Base-by-base conservation (phyloP, 1,139 yeast genomes). In the Nematodospora anomalae region DNA sequence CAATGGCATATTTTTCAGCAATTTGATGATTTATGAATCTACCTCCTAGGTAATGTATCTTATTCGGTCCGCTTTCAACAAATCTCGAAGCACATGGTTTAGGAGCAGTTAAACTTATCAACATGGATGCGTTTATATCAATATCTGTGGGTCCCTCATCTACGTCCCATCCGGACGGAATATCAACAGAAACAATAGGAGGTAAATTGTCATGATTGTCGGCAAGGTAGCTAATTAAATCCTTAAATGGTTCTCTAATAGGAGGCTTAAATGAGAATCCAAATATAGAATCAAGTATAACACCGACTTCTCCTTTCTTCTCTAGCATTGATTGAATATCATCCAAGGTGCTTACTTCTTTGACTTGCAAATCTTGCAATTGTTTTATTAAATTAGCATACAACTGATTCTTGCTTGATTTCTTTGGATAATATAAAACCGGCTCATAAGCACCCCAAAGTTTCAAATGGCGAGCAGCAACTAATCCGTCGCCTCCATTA, bases 161-260 rank as follows among this genome's bases (percentile, higher is more conserved):
- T 4, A 92, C 97, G 55, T 89, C 94, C 98, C 98, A 92, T 0
- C 97, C 96, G 0, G 95, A 84, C 0, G 98, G 98, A 28, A 90
- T 80, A 55, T 92, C 98, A 1, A 92, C 86, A 0, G 95, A 79
- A 0, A 87, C 77, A 3, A 90, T 75, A 0, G 88, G 89, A 3
- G 72, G 62, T 7, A 68, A 56, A 7, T 58, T 49, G 4, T 48
- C 37, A 3, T 62, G 50, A 16, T 70, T 57, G 1, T 40, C 37
- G 5, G 65, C 44, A 51, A 90, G 63, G 26, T 65, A 62, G 3
- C 57, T 51, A 37, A 92, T 69, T 21, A 84, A 74, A 0, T 67
- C 67, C 26, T 74, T 78, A 56, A 87, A 92, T 0, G 97, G 96
- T 24, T 76, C 76, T 37, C 97, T 67, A 34, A 92, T 70, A 0